Evolutionary conservation across 2,329 filamentous ascomycete genomes (phyloP).

Genomic region (Leptographium flavum): DNA sequence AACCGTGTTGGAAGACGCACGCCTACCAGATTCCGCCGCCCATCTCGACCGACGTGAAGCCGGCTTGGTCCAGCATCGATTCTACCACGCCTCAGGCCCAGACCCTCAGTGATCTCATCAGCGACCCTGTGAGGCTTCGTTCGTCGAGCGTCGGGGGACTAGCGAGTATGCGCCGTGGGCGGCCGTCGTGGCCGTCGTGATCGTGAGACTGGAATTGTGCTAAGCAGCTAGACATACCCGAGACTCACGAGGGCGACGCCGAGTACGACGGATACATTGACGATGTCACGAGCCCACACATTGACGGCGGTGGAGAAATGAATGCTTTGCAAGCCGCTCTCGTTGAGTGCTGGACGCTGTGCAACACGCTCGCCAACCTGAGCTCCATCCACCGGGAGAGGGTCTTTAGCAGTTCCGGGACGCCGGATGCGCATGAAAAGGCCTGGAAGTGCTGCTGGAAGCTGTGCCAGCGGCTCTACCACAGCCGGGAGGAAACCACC

Average conservation of each 20-base stretch:
- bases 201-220: neutral
- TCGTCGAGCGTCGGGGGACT: constrained; percentile 61
- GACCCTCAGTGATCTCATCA: constrained; percentile 59
- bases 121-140: constrained; percentile 38
- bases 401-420: constrained; percentile 61
- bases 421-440: constrained; percentile 65
- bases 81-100: constrained; percentile 70
- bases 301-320: constrained; percentile 41
- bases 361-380: constrained; percentile 75
- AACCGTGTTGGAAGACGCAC: neutral
- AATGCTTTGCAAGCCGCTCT: constrained; percentile 60
- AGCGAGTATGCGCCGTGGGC: constrained; percentile 43
- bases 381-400: constrained; percentile 73
- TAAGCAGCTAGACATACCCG: constrained; percentile 33
- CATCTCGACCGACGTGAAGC: constrained; percentile 61
- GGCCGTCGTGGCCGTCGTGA: no score
- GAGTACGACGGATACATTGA: constrained; percentile 35
- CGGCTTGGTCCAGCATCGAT: constrained; percentile 49
- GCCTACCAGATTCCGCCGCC: constrained; percentile 40
- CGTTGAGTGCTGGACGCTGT: constrained; percentile 84
- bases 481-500: constrained; percentile 58
- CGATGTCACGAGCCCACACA: constrained; percentile 24
- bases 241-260: constrained; percentile 31
- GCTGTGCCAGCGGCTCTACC: constrained; percentile 78
- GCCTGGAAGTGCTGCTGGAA: constrained; percentile 94